Evolutionary conservation across 2,329 filamentous ascomycete genomes (phyloP), one percentile per base, ranked within the genome.

Genomic region (Cryphonectria radicalis): DNA sequence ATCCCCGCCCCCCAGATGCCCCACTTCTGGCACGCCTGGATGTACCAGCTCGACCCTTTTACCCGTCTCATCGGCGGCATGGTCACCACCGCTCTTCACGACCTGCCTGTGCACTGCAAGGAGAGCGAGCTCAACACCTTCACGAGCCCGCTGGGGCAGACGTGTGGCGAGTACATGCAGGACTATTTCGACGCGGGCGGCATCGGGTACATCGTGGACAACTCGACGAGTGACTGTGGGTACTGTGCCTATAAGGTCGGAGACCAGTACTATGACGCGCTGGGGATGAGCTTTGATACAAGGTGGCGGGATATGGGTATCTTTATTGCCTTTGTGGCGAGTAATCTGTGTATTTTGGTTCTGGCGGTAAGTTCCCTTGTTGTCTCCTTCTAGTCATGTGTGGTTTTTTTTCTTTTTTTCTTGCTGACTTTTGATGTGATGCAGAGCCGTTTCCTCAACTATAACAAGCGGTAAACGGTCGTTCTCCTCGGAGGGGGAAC

Each of bases 281-380:
- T 97, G 25, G 86, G 87, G 2, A 87, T 97, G 77, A 83, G 82
- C 2, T 97, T 91, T 76, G 82, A 83, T 60, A 81, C 92, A 74
- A 84, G 94, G 22, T 97, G 94, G 94, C 88, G 94, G 69, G 93
- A 97, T 76, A 71, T 96, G 70, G 94, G 93, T 1, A 97, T 97
- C 73, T 91, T 91, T 75, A 75, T 88, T 43, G 91, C 90, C 0
- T 97, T 94, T 77, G 86, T 97, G 68, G 93, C 82, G 19, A 94
- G 91, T 78, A 97, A 97, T 79, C 78, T 96, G 76, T 86, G 93
- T 40, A 87, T 90, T 73, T 77, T 89, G 42, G 82, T 88, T 68
- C 10, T 82, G 63, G 88, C 85, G 60, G 87, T 89, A 82, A 80
- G 87, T 83, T 66, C 35, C 32, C 50, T 13, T 25, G 8, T 17